Conservation (phyloP, 2,329 filamentous ascomycete genomes). For the Alternaria alternata region DNA sequence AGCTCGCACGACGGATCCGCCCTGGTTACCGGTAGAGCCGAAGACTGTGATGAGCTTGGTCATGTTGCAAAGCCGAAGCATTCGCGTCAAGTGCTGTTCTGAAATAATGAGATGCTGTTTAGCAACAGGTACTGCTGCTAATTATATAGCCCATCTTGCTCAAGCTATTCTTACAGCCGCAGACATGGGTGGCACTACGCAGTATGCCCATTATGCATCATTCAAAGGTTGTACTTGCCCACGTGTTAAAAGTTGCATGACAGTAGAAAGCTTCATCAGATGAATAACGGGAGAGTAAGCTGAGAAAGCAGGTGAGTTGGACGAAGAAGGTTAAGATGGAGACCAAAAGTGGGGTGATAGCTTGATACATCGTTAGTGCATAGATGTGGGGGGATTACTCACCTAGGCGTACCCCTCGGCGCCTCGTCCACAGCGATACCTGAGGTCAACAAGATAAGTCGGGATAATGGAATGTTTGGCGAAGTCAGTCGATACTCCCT, state of each 20-base stretch:
- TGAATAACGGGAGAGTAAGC: background rate
- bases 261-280: background rate
- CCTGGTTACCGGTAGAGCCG: slow-evolving; percentile 63
- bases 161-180: too few species aligned
- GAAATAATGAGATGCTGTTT: background rate
- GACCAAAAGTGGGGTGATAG: background rate
- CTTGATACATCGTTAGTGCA: background rate
- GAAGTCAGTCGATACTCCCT: background rate
- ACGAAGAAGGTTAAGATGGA: background rate
- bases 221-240: too few species aligned
- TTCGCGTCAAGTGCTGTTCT: background rate
- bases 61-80: slow-evolving; percentile 20
- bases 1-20: slow-evolving; percentile 57
- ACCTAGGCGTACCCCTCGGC: background rate
- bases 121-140: too few species aligned
- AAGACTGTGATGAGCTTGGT: slow-evolving; percentile 53
- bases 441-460: background rate
- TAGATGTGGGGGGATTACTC: slow-evolving; percentile 6
- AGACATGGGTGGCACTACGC: background rate
- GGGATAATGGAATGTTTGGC: background rate
- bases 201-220: too few species aligned
- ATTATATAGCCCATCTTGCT: too few species aligned
- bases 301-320: background rate
- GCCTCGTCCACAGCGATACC: background rate
- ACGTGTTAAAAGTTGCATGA: too few species aligned